These are phyloP conservation scores for Cairneyella variabilis DNA, from an alignment of 495 filamentous ascomycete species.

Conservation along the genomic window DNA sequence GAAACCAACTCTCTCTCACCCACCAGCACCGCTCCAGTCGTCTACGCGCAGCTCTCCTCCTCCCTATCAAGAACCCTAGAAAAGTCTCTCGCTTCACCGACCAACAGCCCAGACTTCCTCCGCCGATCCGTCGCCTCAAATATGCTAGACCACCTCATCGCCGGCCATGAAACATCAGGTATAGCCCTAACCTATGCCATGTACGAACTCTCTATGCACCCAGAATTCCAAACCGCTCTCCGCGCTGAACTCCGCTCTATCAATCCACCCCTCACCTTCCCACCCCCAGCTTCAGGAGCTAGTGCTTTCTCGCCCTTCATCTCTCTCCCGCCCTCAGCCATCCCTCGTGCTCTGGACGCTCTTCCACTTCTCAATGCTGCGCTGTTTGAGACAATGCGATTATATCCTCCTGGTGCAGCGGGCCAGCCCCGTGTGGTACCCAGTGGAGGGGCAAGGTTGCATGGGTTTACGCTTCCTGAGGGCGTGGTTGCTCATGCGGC, in stretches of 20 bases:
- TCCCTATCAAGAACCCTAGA: background rate
- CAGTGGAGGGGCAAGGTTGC: conserved; percentile 41
- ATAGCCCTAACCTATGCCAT: conserved; percentile 67
- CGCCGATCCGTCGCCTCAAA: conserved; percentile 50
- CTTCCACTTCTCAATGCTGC: conserved; percentile 70
- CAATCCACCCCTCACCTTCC: background rate
- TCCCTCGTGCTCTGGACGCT: conserved; percentile 43
- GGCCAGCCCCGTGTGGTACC: conserved; percentile 72
- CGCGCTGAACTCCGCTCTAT: conserved; percentile 57
- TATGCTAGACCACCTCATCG: conserved; percentile 68
- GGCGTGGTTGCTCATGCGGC: conserved; percentile 58
- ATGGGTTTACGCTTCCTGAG: conserved; percentile 53
- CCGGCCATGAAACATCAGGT: conserved; percentile 75
- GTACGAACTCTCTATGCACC: conserved; percentile 58
- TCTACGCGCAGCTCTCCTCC: conserved; percentile 6
- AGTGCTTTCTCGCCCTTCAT: conserved; percentile 24
- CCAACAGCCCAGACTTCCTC: conserved; percentile 3
- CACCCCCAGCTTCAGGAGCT: background rate
- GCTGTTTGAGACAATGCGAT: conserved; percentile 68
- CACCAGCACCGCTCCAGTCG: conserved; percentile 4
- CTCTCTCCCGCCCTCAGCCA: conserved; percentile 42
- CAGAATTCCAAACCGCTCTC: conserved; percentile 53
- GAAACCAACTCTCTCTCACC: background rate
- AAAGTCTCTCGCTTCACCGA: background rate
- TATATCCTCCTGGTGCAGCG: conserved; percentile 69